Base-by-base conservation (phyloP, 23 red algal species). In the Gracilaria vermiculophylla region DNA sequence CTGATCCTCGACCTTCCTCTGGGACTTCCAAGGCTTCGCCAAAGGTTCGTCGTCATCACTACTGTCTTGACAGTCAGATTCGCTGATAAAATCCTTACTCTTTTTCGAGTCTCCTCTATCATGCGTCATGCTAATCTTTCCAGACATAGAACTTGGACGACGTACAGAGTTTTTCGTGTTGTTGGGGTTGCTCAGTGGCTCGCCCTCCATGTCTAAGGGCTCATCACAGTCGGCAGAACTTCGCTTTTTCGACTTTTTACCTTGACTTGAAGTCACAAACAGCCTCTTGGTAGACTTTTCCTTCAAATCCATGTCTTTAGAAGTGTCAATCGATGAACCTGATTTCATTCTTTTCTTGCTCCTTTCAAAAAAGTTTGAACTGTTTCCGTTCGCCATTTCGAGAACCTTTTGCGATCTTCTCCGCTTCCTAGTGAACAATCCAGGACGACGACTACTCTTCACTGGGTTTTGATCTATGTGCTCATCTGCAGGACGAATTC, bases 321-420 rank as follows among this genome's bases (percentile, higher is more conserved):
- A 17, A 1, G 9, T 20, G 7, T 73, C 67, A 45, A 0, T 48
- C 15, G 5, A 20, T 24, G 37, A 10, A 10, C n/a, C n/a, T 24
- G 67, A 24, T 73, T 73, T 73, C 21, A 28, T 11, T 48, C 42
- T 73, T 48, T 73, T 73, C 67, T 47, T 73, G 7, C 42, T n/a
- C 47, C 67, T 42, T 19, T 73, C 42, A 73, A 28, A 73, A 42
- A 73, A 73, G 3, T 13, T 28, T 73, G 67, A 42, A 45, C 42
- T 32, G 23, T 0, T 34, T 14, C 67, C 67, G 28, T 73, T 73
- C 37, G 67, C 67, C 67, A 73, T 73, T 48, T 73, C 67, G 36
- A 73, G 17, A 45, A 73, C 67, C 42, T 73, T 73, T 40, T 73
- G 67, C 20, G 67, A 73, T 24, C 67, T 73, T 47, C 28, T 42